Conservation (phyloP, 106 monocot species). For the Apostasia shenzhenica region DNA sequence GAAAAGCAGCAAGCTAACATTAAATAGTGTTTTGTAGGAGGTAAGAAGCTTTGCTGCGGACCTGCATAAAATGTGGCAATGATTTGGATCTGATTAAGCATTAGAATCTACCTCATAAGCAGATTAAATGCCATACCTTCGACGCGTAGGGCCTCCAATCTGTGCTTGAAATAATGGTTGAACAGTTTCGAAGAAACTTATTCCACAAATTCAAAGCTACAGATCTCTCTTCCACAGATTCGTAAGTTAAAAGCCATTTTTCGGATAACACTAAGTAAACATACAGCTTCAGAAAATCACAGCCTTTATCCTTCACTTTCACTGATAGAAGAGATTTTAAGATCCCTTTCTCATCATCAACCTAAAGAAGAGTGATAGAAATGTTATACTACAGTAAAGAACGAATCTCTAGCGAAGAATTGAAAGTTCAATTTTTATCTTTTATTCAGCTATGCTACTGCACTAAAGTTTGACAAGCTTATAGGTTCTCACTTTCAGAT, state of each 20-base stretch:
- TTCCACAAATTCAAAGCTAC: slow-evolving; percentile 42
- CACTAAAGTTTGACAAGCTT: too few species aligned
- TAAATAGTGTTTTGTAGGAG: slow-evolving; percentile 2
- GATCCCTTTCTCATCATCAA: slow-evolving; percentile 29
- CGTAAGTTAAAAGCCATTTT: slow-evolving; percentile 42
- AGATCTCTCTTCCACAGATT: slow-evolving; percentile 24
- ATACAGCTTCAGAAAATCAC: slow-evolving; percentile 68
- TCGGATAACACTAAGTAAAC: slow-evolving; percentile 53
- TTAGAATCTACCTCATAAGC: neutral
- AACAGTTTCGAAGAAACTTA: slow-evolving; percentile 62
- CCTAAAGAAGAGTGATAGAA: slow-evolving; percentile 22
- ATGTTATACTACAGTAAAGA: too few species aligned
- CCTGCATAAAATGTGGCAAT: slow-evolving; percentile 10
- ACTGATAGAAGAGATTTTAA: slow-evolving; percentile 37
- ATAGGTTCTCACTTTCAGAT: too few species aligned
- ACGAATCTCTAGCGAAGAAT: too few species aligned
- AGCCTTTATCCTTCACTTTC: slow-evolving; percentile 65
- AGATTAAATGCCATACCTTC: slow-evolving; percentile 39
- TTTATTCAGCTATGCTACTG: too few species aligned
- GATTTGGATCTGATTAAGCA: neutral
- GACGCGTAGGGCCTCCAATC: slow-evolving; percentile 89
- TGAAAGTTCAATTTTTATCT: too few species aligned
- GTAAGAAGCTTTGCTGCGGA: slow-evolving; percentile 15
- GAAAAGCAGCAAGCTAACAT: neutral
- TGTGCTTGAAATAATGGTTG: slow-evolving; percentile 66